A percentile compares a stretch with the other conserved stretches of the same genome.
Evolutionary conservation across 805 yeast species (phyloP).

Genomic region (Vanderwaltozyma yarrowii): DNA sequence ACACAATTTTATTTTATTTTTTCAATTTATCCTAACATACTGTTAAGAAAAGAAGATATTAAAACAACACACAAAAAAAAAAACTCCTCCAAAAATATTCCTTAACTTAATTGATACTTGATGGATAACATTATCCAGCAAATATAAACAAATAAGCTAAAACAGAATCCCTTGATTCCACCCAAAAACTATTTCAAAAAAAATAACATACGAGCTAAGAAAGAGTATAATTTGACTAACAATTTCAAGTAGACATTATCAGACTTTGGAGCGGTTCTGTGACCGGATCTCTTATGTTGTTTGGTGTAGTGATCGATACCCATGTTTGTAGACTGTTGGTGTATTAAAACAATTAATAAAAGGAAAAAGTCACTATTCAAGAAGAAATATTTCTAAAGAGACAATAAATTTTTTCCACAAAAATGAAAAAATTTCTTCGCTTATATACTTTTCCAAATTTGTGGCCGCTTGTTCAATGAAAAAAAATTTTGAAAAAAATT

Average conservation of each 20-base stretch:
- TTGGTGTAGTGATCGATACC: constrained; percentile 96
- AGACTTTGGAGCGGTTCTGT: constrained; percentile 99
- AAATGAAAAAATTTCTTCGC: neutral
- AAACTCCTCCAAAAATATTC: too few species aligned
- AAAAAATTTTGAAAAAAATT: neutral
- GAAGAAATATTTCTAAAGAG: too few species aligned
- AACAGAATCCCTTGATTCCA: constrained; percentile 14
- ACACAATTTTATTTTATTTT: too few species aligned
- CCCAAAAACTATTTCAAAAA: constrained; percentile 2
- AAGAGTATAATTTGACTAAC: constrained; percentile 96
- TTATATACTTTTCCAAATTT: neutral
- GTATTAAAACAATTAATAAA: too few species aligned
- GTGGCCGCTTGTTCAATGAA: neutral
- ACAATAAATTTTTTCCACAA: too few species aligned
- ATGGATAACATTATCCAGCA: too few species aligned
- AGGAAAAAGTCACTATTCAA: neutral
- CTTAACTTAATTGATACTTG: too few species aligned
- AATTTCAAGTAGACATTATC: constrained; percentile 98
- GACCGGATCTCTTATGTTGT: constrained; percentile 92
- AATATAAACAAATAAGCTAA: neutral
- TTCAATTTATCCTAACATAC: too few species aligned
- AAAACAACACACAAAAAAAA: too few species aligned
- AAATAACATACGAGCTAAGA: constrained; percentile 90
- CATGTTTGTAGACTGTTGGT: constrained; percentile 53
- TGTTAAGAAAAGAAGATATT: too few species aligned